phyloP scores from a whole-genome alignment of 306 rosid genomes.

The Castanea mollissima region DNA sequence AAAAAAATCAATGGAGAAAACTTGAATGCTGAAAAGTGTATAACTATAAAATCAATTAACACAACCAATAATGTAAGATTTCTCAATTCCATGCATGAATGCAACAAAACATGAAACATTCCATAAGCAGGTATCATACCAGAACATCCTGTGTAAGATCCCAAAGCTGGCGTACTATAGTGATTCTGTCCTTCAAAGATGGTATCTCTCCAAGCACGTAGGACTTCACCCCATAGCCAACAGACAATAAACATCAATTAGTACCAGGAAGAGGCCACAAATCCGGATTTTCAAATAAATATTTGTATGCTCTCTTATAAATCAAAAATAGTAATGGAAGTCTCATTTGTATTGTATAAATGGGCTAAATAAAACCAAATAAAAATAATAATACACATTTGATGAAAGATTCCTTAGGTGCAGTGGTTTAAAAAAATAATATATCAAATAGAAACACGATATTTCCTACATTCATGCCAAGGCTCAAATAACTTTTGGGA shows the following conservation, averaged over 20 bases:
- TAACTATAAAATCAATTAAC: background rate
- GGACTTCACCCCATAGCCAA: slow-evolving; percentile 58
- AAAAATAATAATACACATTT: background rate
- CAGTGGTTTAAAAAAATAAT: slow-evolving; percentile 1
- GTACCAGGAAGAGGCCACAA: slow-evolving; percentile 14
- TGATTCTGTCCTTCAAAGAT: slow-evolving; percentile 78
- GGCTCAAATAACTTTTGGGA: background rate
- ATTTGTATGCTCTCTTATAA: no score
- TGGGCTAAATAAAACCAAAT: no score
- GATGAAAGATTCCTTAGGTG: background rate
- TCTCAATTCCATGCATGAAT: background rate
- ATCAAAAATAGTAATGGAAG: no score
- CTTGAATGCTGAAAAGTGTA: background rate
- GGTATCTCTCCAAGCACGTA: slow-evolving; percentile 98
- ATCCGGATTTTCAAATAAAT: no score
- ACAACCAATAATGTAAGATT: background rate
- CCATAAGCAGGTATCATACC: slow-evolving; percentile 49
- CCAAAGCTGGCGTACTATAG: slow-evolving; percentile 94
- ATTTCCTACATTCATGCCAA: background rate
- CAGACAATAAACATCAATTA: slow-evolving; percentile 28
- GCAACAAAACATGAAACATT: slow-evolving; percentile 1
- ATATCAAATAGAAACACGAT: background rate
- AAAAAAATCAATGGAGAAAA: background rate
- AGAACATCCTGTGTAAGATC: slow-evolving; percentile 79
- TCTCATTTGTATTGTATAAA: no score